A percentile compares a stretch with the other conserved stretches of the same genome.
Evolutionary conservation across 2,329 filamentous ascomycete genomes (phyloP).

Genomic region (Colletotrichum sp.): DNA sequence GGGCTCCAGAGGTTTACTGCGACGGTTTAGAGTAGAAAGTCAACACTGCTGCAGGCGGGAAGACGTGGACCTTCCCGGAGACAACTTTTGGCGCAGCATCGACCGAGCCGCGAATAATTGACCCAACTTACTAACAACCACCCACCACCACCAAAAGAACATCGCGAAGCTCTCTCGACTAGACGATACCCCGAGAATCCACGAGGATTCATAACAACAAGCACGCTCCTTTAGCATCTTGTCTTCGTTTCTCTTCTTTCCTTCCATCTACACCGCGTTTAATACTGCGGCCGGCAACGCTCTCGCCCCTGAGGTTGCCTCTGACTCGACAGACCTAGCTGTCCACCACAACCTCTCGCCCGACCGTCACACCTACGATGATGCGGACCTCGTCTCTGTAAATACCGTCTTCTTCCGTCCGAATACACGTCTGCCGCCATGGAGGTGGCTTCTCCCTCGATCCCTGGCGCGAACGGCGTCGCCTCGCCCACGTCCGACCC

Average conservation of each 20-base stretch:
- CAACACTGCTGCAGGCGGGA: constrained; percentile 8
- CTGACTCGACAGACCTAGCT: constrained; percentile 6
- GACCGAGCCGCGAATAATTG: background rate
- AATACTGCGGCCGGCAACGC: background rate
- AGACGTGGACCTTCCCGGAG: background rate
- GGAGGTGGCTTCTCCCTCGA: constrained; percentile 57
- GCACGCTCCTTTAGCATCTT: constrained; percentile 9
- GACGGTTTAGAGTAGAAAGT: background rate
- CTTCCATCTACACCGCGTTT: background rate
- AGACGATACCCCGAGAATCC: constrained; percentile 12
- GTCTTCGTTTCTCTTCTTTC: background rate
- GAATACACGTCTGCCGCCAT: constrained; percentile 40
- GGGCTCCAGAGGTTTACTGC: background rate
- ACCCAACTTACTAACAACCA: background rate
- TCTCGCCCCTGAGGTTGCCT: constrained; percentile 5
- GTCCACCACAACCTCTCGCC: background rate
- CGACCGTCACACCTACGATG: constrained; percentile 7
- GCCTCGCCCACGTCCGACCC: constrained; percentile 49
- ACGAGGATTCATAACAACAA: background rate
- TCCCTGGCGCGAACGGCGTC: constrained; percentile 52
- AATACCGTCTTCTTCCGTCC: constrained; percentile 21
- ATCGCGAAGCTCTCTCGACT: background rate
- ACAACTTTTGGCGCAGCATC: constrained; percentile 1
- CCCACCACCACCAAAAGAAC: background rate
- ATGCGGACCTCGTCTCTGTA: constrained; percentile 17